A percentile compares a stretch with the other conserved stretches of the same genome.
Evolutionary conservation across 2,329 filamentous ascomycete species (phyloP).

Genomic region (Boeremia exigua): DNA sequence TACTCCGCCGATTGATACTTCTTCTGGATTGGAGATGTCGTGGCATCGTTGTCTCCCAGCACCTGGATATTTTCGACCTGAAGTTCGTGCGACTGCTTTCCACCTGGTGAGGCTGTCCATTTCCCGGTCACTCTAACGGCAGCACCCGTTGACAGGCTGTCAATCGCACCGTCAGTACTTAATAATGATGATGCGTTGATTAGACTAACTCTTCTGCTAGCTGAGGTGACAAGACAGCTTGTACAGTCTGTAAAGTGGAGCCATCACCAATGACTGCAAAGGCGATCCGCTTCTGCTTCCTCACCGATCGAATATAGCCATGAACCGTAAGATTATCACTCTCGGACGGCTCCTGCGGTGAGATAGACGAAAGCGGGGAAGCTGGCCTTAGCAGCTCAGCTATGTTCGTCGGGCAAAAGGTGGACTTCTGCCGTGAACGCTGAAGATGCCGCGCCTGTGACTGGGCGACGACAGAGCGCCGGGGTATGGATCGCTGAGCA

Average conservation of each 20-base stretch:
- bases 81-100: constrained; percentile 79
- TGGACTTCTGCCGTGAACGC: constrained; percentile 39
- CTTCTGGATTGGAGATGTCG: constrained; percentile 92
- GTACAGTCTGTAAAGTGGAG: constrained; percentile 77
- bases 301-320: constrained; percentile 83
- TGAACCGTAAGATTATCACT: constrained; percentile 58
- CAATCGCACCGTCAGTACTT: constrained; percentile 22
- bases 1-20: constrained; percentile 93
- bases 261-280: constrained; percentile 91
- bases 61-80: constrained; percentile 73
- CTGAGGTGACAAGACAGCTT: constrained; percentile 77
- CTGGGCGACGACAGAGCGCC: constrained; percentile 23
- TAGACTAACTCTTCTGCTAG: constrained; percentile 73
- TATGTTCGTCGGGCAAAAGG: constrained; percentile 41
- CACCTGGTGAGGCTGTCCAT: constrained; percentile 75
- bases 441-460: constrained; percentile 24
- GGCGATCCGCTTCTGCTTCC: constrained; percentile 81
- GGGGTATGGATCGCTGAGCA: constrained; percentile 23
- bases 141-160: constrained; percentile 79
- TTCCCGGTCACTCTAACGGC: constrained; percentile 78
- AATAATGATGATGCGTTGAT: constrained; percentile 1
- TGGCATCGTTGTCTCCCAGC: constrained; percentile 78
- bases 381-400: constrained; percentile 62
- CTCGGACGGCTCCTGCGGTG: constrained; percentile 55
- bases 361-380: constrained; percentile 38